Percentiles rank a stretch among this genome's conserved stretches.
Evolutionary conservation across 2,329 filamentous ascomycete genomes (phyloP).

Genomic region (Fusarium sp.): DNA sequence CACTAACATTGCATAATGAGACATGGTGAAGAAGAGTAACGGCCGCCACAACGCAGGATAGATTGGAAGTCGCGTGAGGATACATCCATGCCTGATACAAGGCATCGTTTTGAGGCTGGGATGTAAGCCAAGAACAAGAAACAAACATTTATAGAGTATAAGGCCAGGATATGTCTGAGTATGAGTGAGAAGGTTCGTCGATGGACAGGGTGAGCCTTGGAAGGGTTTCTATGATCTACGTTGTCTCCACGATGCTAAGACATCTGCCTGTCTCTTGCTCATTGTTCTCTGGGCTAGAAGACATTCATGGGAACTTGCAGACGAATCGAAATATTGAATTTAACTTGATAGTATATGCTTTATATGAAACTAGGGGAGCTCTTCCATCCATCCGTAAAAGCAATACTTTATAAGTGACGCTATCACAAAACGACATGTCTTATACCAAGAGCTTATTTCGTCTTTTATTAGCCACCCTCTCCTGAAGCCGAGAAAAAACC

Average conservation of each 20-base stretch:
- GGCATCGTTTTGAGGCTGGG: too few relatives aligned
- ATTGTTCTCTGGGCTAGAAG: not conserved
- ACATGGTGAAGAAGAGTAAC: slow-evolving; percentile 26
- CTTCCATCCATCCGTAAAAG: not conserved
- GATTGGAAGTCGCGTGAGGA: not conserved
- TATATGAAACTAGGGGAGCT: not conserved
- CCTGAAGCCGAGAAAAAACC: not conserved
- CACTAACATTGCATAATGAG: slow-evolving; percentile 6
- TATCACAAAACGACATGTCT: not conserved
- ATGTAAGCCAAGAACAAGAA: not conserved
- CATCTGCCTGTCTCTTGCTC: not conserved
- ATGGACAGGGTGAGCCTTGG: not conserved
- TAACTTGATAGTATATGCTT: too few relatives aligned
- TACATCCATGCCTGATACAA: not conserved
- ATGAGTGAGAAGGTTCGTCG: not conserved
- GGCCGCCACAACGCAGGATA: slow-evolving; percentile 2
- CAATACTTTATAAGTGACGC: not conserved
- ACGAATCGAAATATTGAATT: not conserved
- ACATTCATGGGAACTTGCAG: not conserved
- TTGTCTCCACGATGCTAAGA: not conserved
- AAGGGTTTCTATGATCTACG: not conserved
- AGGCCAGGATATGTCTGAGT: not conserved
- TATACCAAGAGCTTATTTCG: not conserved
- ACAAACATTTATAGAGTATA: not conserved
- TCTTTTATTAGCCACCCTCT: not conserved